Base-by-base conservation (phyloP, 2,329 filamentous ascomycete species). In the Trichoderma breve region DNA sequence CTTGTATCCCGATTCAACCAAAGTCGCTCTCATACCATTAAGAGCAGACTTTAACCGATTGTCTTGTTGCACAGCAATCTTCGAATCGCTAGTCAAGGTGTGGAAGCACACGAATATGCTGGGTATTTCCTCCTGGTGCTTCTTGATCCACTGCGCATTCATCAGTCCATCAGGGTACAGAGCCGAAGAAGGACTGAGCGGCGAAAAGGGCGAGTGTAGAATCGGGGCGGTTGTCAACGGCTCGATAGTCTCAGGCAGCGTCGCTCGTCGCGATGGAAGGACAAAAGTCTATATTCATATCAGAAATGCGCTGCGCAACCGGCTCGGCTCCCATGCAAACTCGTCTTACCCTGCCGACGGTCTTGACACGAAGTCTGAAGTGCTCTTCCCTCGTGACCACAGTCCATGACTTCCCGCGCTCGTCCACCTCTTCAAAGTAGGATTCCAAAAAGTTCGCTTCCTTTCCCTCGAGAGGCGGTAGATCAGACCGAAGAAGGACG, bases 131-230 rank as follows among this genome's bases (percentile, higher is more conserved):
- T 92, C 86, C 78, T 97, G 95, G 80, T 98, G 95, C 80, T 98
- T 99, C 73, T 89, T 88, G 70, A 97, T 86, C 95, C 95, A 99
- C 73, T 89, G 83, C 24, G 91, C 87, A 73, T 94, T 90, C 79
- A 98, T 90, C 72, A 98, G 84, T 5, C 95, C 96, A 82, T 98
- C 96, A 8, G 95, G 95, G 79, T 96, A 98, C 3, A 97, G 87
- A 3, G 90, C 86, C 8, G 95, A 97, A 8, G 87, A 88, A 4
- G 95, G 94, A 51, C 93, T 96, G 34, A 98, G 86, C 1, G 95
- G 96, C 3, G 96, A 98, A 75, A 97, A 90, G 1, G 95, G 93
- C 14, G 96, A 98, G 81, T 98, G 95, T 5, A 97, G 84, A n/a
- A 90, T 84, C 72, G 86, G 83, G 21, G 85, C 82, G 28, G 84